Percentiles rank a stretch among this genome's conserved stretches.
Conservation (phyloP, 2,329 filamentous ascomycete species). For the Fusarium protoensiforme region DNA sequence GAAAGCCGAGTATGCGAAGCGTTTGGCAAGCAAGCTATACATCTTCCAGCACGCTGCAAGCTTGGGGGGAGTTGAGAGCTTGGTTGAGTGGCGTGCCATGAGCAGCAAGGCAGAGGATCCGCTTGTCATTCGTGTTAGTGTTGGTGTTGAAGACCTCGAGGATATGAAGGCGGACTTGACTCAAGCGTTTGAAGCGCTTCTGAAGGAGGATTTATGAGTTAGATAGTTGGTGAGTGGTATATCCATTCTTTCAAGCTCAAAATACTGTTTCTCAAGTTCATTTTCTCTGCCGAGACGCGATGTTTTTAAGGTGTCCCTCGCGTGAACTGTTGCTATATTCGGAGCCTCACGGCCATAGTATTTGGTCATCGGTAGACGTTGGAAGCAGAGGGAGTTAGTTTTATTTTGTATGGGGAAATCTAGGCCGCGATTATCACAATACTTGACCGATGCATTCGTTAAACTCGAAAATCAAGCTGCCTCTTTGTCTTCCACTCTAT, state of each 20-base stretch:
- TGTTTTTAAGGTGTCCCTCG: no score
- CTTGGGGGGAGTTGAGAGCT: background rate
- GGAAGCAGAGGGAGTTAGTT: no score
- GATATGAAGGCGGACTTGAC: background rate
- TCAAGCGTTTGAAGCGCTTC: background rate
- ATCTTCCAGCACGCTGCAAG: background rate
- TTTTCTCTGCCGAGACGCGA: no score
- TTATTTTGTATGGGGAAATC: no score
- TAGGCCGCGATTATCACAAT: background rate
- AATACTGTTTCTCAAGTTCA: no score
- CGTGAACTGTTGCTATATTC: no score
- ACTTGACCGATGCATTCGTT: background rate
- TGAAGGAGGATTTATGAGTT: background rate
- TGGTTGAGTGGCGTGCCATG: background rate
- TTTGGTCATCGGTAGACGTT: no score
- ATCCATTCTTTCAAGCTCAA: no score
- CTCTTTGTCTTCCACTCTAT: slow-evolving; percentile 36
- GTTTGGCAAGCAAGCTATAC: background rate
- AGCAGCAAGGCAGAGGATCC: background rate
- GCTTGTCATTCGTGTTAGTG: background rate
- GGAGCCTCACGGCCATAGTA: no score
- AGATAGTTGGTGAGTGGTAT: no score
- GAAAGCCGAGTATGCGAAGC: background rate
- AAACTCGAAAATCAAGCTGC: background rate
- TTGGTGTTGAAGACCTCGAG: background rate